phyloP scores from a whole-genome alignment of 805 yeast genomes.

The Schizosaccharomyces octosporus region DNA sequence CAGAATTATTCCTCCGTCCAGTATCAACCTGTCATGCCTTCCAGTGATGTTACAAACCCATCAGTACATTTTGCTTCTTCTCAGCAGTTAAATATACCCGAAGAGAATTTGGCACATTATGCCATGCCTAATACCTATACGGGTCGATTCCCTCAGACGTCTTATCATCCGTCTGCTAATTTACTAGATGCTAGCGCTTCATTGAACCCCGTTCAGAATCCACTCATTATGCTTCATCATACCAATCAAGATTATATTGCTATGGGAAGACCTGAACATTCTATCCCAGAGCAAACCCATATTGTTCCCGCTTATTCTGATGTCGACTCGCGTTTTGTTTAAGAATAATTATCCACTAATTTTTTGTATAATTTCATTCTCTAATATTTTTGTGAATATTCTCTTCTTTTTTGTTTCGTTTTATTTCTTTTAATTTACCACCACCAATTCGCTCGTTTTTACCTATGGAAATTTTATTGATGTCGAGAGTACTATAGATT shows the following conservation, averaged over 20 bases:
- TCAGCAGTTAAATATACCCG: not conserved
- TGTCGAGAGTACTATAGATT: no score
- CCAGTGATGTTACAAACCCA: no score
- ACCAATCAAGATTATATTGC: not conserved
- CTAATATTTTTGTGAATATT: no score
- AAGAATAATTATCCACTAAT: not conserved
- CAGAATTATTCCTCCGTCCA: no score
- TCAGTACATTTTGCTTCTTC: not conserved
- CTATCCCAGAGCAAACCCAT: not conserved
- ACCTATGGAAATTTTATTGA: no score
- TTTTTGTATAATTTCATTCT: no score
- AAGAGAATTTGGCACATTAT: not conserved
- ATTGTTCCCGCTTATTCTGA: not conserved
- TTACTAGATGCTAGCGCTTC: not conserved
- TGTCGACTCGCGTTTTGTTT: not conserved
- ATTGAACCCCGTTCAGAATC: not conserved
- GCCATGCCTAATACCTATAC: not conserved
- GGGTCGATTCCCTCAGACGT: not conserved
- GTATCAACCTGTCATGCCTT: no score
- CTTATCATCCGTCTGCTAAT: not conserved
- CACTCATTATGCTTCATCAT: not conserved
- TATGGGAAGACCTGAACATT: not conserved
- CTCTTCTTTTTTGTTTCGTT: no score
- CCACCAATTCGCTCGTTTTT: no score
- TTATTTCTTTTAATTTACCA: no score